phyloP scores from a whole-genome alignment of 202 grass and related monocot genomes.

The Panicum virgatum region DNA sequence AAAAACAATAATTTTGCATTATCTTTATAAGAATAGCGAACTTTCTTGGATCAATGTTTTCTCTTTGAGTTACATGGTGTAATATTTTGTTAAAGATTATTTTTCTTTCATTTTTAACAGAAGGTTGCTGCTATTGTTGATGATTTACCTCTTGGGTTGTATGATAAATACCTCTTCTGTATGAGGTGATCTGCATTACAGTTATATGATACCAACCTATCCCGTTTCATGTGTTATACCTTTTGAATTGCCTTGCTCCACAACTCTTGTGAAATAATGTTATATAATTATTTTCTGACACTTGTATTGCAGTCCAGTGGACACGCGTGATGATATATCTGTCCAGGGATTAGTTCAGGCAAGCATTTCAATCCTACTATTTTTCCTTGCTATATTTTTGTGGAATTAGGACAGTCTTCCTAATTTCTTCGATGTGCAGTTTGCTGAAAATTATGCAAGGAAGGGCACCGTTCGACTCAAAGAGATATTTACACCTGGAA shows the following conservation, averaged over 20 bases:
- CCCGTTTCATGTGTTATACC: not conserved
- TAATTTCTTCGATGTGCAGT: constrained; percentile 51
- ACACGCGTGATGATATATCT: constrained; percentile 87
- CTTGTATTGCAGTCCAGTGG: constrained; percentile 74
- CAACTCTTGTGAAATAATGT: not conserved
- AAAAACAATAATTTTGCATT: constrained; percentile 6
- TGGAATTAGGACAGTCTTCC: constrained; percentile 20
- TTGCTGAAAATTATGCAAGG: constrained; percentile 96
- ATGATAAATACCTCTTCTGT: constrained; percentile 96
- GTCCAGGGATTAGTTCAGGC: constrained; percentile 87
- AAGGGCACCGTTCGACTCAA: constrained; percentile 82
- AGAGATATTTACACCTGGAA: constrained; percentile 95
- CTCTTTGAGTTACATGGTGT: constrained; percentile 1
- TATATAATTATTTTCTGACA: constrained; percentile 11
- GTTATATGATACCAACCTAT: constrained; percentile 23
- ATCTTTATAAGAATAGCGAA: constrained; percentile 16
- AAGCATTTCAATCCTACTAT: constrained; percentile 31
- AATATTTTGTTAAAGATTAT: constrained; percentile 26
- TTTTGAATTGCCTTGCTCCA: constrained; percentile 26
- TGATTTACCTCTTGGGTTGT: constrained; percentile 67
- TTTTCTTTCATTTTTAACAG: constrained; percentile 53
- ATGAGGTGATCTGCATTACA: constrained; percentile 54
- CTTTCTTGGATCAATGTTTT: constrained; percentile 11
- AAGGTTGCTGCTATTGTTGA: constrained; percentile 93
- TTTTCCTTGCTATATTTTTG: constrained; percentile 30